Conservation (phyloP, 495 filamentous ascomycete species). For the Coniosporium apollinis region DNA sequence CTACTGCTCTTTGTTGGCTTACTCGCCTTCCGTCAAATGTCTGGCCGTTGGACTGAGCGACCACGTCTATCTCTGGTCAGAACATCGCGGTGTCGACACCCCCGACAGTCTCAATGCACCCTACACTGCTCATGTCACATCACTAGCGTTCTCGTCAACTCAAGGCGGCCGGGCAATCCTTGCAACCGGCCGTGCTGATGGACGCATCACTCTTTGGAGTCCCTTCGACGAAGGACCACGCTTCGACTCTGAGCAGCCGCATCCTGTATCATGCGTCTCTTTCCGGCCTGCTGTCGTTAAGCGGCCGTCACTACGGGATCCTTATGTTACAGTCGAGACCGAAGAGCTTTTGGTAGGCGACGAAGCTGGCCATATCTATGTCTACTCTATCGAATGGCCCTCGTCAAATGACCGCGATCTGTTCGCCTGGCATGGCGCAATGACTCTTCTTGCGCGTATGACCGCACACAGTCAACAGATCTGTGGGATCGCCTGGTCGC, state of each 20-base stretch:
- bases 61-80: conserved; percentile 80
- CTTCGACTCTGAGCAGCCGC: conserved; percentile 54
- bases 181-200: conserved; percentile 66
- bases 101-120: conserved; percentile 1
- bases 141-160: conserved; percentile 71
- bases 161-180: conserved; percentile 64
- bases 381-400: conserved; percentile 85
- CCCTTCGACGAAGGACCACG: conserved; percentile 42
- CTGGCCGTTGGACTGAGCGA: conserved; percentile 77
- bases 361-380: conserved; percentile 69
- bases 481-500: conserved; percentile 82
- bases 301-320: conserved; percentile 15
- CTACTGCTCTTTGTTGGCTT: conserved; percentile 84
- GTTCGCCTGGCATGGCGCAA: conserved; percentile 55
- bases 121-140: conserved; percentile 46
- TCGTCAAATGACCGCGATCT: conserved; percentile 23
- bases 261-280: conserved; percentile 57
- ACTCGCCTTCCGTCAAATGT: conserved; percentile 51
- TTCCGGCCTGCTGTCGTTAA: conserved; percentile 39
- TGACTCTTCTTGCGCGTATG: conserved; percentile 64
- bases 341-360: conserved; percentile 86
- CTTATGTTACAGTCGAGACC: conserved; percentile 26
- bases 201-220: conserved; percentile 44
- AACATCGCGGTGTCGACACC: conserved; percentile 33
- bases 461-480: conserved; percentile 75